Evolutionary conservation across 1,284 basidiomycete species (phyloP), one percentile per base, ranked within the genome.

Genomic region (Retiboletus fuscus): DNA sequence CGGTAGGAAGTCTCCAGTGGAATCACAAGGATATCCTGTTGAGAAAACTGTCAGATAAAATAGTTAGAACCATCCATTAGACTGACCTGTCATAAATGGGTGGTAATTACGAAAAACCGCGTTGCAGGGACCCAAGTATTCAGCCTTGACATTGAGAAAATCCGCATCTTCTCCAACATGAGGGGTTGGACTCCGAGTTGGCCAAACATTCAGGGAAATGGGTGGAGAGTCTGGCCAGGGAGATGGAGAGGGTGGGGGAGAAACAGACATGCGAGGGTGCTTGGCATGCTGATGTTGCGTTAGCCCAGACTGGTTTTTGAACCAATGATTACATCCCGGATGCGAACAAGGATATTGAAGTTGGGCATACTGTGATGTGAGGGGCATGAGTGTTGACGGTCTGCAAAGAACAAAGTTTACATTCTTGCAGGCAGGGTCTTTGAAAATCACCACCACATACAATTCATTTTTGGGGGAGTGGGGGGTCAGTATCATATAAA

Each of bases 261-360:
- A 55, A 26, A 55, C 7, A 5, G n/a, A 51, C 22, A 51, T 2
- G 13, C 26, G 28, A 30, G 53, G 53, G 53, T 55, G 28, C n/a
- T 55, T 55, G 26, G 53, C 53, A 30, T 72, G 61, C 30, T 70
- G 64, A 39, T 58, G 57, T 39, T 58, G 57, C 4, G 22, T 58
- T 58, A 58, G 34, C 6, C 57, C 57, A 5, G 30, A 58, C 28
- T 58, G 57, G 24, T 58, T 58, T 39, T 39, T 58, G 57, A 58
- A 58, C 7, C 8, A 58, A 34, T 6, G 3, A 58, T 58, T 39
- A 13, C 57, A 39, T 16, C 28, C 53, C 20, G 53, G 26, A 7
- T 28, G n/a, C 16, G n/a, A 28, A 30, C 28, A 55, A 26, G 12
- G 53, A 7, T 55, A 55, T 18, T 55, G 53, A 28, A 55, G 53